phyloP scores from a whole-genome alignment of 768 basidiomycete genomes.

The Panellus pusillus region DNA sequence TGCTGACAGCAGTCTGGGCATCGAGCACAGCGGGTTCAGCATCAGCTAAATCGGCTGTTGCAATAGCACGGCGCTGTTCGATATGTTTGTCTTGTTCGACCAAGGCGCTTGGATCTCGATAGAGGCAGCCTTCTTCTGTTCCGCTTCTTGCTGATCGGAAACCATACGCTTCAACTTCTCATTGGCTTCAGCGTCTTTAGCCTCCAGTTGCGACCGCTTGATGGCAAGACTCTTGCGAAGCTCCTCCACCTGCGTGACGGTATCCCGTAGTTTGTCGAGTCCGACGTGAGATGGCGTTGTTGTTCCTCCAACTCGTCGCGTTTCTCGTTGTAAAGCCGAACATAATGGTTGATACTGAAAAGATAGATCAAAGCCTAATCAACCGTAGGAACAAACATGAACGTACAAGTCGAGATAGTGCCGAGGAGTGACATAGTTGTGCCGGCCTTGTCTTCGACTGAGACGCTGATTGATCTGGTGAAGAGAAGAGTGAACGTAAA shows the following conservation, averaged over 20 bases:
- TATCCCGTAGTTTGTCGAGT: slow-evolving; percentile 93
- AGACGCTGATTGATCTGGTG: slow-evolving; percentile 88
- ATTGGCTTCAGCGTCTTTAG: slow-evolving; percentile 94
- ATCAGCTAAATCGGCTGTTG: slow-evolving; percentile 93
- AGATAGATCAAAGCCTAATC: slow-evolving; percentile 13
- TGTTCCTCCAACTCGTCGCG: slow-evolving; percentile 97
- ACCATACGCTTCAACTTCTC: slow-evolving; percentile 98
- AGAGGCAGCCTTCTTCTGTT: slow-evolving; percentile 96
- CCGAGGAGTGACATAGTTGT: slow-evolving; percentile 95
- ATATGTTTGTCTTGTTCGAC: slow-evolving; percentile 91
- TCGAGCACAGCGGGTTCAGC: slow-evolving; percentile 97
- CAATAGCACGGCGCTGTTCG: slow-evolving; percentile 81
- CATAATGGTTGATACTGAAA: slow-evolving; percentile 92
- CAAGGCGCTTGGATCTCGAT: slow-evolving; percentile 94
- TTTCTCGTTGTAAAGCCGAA: slow-evolving; percentile 92
- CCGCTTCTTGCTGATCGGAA: slow-evolving; percentile 96
- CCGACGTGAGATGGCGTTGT: slow-evolving; percentile 96
- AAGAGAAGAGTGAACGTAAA: slow-evolving; percentile 87
- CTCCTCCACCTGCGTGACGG: slow-evolving; percentile 96
- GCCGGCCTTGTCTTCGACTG: slow-evolving; percentile 90
- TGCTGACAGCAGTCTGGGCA: slow-evolving; percentile 94
- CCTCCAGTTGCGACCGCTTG: slow-evolving; percentile 89
- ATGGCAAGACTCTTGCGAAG: slow-evolving; percentile 92
- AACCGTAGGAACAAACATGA: slow-evolving; percentile 8
- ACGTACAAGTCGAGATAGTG: slow-evolving; percentile 99